phyloP scores from a whole-genome alignment of 148 eudicot genomes.

The Silene latifolia region DNA sequence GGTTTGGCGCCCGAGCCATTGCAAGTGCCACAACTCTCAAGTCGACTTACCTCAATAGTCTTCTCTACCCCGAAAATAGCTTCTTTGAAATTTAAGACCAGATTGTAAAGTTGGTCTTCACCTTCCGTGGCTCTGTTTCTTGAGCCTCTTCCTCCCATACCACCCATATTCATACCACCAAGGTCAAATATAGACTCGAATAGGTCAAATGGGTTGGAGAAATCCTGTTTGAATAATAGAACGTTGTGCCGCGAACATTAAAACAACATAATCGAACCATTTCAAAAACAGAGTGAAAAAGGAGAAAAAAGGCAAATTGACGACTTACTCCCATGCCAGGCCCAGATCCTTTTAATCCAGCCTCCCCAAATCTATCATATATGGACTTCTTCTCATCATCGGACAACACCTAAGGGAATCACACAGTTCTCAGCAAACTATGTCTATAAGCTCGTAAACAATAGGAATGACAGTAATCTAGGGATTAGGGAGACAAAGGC shows the following conservation, averaged over 20 bases:
- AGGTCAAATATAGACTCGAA: slow-evolving; percentile 82
- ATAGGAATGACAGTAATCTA: neutral
- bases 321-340: slow-evolving; percentile 82
- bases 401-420: slow-evolving; percentile 67
- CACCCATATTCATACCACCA: slow-evolving; percentile 54
- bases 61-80: slow-evolving; percentile 91
- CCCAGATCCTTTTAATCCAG: slow-evolving; percentile 92
- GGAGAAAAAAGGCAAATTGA: neutral
- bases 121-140: slow-evolving; percentile 75
- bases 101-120: slow-evolving; percentile 78
- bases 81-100: slow-evolving; percentile 80
- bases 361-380: slow-evolving; percentile 95
- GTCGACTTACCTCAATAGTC: slow-evolving; percentile 74
- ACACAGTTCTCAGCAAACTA: neutral
- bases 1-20: slow-evolving; percentile 93
- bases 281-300: neutral
- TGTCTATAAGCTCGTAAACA: neutral
- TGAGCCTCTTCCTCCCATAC: slow-evolving; percentile 82
- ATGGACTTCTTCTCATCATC: slow-evolving; percentile 97
- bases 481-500: neutral
- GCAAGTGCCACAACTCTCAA: slow-evolving; percentile 78
- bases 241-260: slow-evolving; percentile 6
- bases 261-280: neutral
- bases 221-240: slow-evolving; percentile 57
- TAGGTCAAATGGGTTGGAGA: slow-evolving; percentile 90